Evolutionary conservation across 208 protist genomes (phyloP).

Genomic region (Leptomonas seymouri): DNA sequence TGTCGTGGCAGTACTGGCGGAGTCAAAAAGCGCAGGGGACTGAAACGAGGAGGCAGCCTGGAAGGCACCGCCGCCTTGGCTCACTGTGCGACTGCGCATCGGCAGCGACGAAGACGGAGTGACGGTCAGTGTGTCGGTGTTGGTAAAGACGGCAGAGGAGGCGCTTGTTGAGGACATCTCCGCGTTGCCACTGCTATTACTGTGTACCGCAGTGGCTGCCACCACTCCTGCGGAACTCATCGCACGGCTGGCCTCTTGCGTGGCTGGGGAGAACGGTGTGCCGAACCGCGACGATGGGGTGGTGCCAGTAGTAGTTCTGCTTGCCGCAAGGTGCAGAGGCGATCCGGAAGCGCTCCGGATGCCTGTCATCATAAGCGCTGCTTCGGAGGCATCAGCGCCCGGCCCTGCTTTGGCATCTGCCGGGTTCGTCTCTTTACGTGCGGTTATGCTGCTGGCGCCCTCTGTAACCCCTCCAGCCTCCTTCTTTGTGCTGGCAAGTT

Average conservation of each 20-base stretch:
- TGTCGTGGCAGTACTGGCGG: slow-evolving; percentile 11
- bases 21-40: slow-evolving; percentile 7
- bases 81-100: slow-evolving; percentile 18
- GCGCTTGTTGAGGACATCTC: slow-evolving; percentile 5
- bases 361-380: neutral
- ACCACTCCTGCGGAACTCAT: neutral
- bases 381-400: neutral
- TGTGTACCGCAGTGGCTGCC: neutral
- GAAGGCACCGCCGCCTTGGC: slow-evolving; percentile 9
- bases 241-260: neutral
- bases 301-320: slow-evolving; percentile 6
- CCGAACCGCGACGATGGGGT: slow-evolving; percentile 11
- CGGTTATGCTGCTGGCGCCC: too few relatives aligned
- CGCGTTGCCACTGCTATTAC: neutral
- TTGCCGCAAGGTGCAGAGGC: neutral
- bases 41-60: slow-evolving; percentile 5
- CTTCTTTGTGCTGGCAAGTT: neutral
- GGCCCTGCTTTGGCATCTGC: neutral
- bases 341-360: neutral
- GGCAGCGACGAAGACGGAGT: slow-evolving; percentile 20
- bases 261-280: neutral
- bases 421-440: neutral
- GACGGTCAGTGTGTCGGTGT: slow-evolving; percentile 1
- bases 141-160: slow-evolving; percentile 8
- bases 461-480: neutral